Evolutionary conservation across 1,284 basidiomycete genomes (phyloP), one percentile per base, ranked within the genome.

Genomic region (Ustilago sp.): DNA sequence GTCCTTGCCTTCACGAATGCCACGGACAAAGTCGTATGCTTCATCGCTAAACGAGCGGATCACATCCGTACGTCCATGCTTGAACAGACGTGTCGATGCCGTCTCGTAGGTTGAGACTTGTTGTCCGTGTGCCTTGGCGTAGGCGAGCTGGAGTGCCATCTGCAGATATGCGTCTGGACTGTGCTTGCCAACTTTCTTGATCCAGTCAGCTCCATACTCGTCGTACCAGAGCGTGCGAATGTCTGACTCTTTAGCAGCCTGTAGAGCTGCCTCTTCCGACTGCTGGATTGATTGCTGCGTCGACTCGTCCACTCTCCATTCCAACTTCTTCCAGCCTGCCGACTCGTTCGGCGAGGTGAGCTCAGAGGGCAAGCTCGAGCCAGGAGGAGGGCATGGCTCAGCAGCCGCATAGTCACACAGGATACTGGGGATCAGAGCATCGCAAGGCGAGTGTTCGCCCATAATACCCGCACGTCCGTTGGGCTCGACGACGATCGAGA

Each of bases 91-190:
- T 2, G 96, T 98, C 34, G 95, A 90, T 0, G 93, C 94, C 0
- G 95, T 98, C 88, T 99, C 95, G 86, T 99, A 98, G 6, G 94
- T 96, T 3, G 95, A 93, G 2, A 93, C 93, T 81, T 94, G 92
- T 74, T 89, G 88, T 13, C 91, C 91, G 68, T 92, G 92, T 43
- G 91, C 91, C 79, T 90, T 90, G 87, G 92, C 94, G 90, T 93
- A 98, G 7, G 95, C 95, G 11, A 98, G 90, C 86, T 98, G 96
- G 31, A 98, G 89, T 1, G 91, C 94, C 90, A 96, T 93, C 87
- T 98, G 96, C 61, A 98, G 90, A 86, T 91, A 98, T 0, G 93
- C 93, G 84, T 99, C 95, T 0, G 96, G 92, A 7, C 93, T 91
- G 47, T 93, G 89, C 77, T 91, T 91, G 93, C 94, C 91, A 53